These are phyloP conservation scores for Lasiosphaeria miniovina DNA, from an alignment of 495 filamentous ascomycete genomes.

Conservation along the genomic window DNA sequence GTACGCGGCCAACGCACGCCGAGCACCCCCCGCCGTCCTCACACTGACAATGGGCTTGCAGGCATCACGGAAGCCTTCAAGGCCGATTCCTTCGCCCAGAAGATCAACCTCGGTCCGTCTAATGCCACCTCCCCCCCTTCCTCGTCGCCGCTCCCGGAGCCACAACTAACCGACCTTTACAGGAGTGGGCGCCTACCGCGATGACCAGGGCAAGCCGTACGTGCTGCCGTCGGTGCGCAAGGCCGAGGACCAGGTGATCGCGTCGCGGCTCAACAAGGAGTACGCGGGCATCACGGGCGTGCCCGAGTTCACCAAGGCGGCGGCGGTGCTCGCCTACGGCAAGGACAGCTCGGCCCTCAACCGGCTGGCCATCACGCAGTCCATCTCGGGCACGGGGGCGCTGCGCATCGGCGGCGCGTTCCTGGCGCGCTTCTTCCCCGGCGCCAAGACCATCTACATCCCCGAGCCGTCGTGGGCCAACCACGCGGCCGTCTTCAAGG, in stretches of 20 bases:
- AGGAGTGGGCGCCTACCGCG: constrained; percentile 82
- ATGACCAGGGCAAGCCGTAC: constrained; percentile 95
- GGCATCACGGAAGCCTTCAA: constrained; percentile 99
- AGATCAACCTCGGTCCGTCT: constrained; percentile 85
- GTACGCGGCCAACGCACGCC: constrained; percentile 40
- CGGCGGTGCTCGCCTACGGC: constrained; percentile 87
- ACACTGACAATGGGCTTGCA: constrained; percentile 23
- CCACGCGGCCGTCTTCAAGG: constrained; percentile 93
- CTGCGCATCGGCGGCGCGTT: constrained; percentile 93
- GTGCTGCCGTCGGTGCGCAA: constrained; percentile 89
- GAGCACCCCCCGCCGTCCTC: constrained; percentile 3
- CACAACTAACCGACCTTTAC: background rate
- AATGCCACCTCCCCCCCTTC: background rate
- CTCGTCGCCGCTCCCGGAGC: background rate
- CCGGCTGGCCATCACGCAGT: constrained; percentile 89
- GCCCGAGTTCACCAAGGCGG: constrained; percentile 87
- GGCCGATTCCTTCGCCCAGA: constrained; percentile 83
- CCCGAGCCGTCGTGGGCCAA: constrained; percentile 97
- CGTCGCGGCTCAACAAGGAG: constrained; percentile 83
- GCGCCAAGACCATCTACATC: constrained; percentile 90
- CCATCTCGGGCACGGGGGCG: constrained; percentile 96
- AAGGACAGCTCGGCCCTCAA: constrained; percentile 70
- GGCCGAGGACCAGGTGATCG: constrained; percentile 84
- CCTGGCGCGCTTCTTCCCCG: constrained; percentile 83
- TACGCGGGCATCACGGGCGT: constrained; percentile 97